phyloP scores from a whole-genome alignment of 345 rosid genomes.

The Syzygium grande region DNA sequence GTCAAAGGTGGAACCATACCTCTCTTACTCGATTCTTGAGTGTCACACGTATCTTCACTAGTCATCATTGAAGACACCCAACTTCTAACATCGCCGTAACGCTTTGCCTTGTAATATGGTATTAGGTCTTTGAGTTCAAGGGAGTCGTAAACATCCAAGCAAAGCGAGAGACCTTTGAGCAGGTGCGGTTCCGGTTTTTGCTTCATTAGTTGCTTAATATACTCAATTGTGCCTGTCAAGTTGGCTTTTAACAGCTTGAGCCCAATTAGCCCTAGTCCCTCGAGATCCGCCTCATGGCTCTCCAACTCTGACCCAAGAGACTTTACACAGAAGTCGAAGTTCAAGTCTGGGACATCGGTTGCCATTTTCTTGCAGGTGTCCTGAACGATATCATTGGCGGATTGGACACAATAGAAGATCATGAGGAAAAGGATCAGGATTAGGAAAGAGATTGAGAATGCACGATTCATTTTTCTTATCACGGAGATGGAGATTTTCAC shows the following conservation, averaged over 20 bases:
- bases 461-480: not conserved
- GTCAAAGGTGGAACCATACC: not conserved
- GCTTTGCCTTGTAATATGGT: not conserved
- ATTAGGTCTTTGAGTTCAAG: not conserved
- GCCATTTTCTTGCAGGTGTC: not conserved
- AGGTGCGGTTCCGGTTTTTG: not conserved
- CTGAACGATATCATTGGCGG: not conserved
- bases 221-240: not conserved
- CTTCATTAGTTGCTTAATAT: not conserved
- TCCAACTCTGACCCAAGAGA: not conserved
- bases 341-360: not conserved
- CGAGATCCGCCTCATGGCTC: not conserved
- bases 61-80: not conserved
- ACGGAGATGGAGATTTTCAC: not conserved
- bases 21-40: not conserved
- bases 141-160: not conserved
- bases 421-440: rapidly evolving
- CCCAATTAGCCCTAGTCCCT: not conserved
- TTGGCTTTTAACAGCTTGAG: not conserved
- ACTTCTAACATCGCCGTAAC: rapidly evolving
- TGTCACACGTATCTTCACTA: not conserved
- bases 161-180: not conserved
- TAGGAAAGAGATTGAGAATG: not conserved
- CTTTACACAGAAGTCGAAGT: not conserved
- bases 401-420: not conserved